Percentiles rank a stretch among this genome's conserved stretches.
phyloP scores from a whole-genome alignment of 768 basidiomycete genomes.

The Terana coerulea region DNA sequence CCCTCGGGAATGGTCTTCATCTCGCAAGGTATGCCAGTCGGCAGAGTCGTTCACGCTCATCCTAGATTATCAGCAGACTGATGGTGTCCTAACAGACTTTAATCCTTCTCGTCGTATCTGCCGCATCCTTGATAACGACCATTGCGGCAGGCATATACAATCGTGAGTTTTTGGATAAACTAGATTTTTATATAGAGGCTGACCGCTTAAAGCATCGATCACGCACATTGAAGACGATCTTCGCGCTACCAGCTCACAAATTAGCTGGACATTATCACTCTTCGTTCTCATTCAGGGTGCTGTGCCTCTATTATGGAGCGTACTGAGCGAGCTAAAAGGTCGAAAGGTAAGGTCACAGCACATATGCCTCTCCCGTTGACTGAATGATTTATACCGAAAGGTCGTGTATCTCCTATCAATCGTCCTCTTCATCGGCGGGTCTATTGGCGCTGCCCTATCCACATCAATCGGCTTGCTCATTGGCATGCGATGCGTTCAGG shows the following conservation, averaged over 20 bases:
- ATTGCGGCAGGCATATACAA: conserved; percentile 60
- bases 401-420: conserved; percentile 52
- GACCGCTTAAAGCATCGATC: conserved; percentile 48
- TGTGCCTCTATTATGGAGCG: conserved; percentile 64
- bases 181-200: conserved; percentile 1
- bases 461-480: conserved; percentile 54
- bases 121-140: conserved; percentile 55
- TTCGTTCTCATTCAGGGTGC: conserved; percentile 72
- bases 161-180: conserved; percentile 40
- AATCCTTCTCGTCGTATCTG: conserved; percentile 43
- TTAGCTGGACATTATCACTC: conserved; percentile 65
- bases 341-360: conserved; percentile 66
- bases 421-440: conserved; percentile 50
- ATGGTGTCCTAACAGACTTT: conserved; percentile 31
- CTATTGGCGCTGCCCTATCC: conserved; percentile 52
- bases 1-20: conserved; percentile 24
- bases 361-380: not conserved
- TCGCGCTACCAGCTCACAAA: conserved; percentile 53
- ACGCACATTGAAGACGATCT: conserved; percentile 55
- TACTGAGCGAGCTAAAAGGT: conserved; percentile 71
- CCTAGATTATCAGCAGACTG: not conserved
- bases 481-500: conserved; percentile 67
- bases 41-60: not conserved
- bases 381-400: conserved; percentile 24
- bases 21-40: conserved; percentile 19